Conservation (phyloP, 345 rosid species). For the Cardamine occulta region DNA sequence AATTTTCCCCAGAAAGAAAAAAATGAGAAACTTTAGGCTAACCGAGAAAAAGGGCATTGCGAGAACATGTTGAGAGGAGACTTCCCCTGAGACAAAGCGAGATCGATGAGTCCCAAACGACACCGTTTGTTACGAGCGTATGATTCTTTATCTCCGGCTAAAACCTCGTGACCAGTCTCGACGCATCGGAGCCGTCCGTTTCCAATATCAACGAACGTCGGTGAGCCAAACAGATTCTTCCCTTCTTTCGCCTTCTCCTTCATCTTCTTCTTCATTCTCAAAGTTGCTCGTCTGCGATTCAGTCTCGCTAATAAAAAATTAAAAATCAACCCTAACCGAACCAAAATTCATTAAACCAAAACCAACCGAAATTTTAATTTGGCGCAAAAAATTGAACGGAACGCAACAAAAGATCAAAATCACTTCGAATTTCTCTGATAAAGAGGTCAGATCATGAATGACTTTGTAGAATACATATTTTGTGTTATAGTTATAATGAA, state of each 20-base stretch:
- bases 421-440: too few relatives aligned
- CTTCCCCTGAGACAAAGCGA: slow-evolving; percentile 60
- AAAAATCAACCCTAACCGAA: background rate
- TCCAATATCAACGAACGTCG: slow-evolving; percentile 59
- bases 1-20: background rate
- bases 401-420: background rate
- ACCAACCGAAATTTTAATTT: background rate
- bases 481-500: too few relatives aligned
- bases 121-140: slow-evolving; percentile 78
- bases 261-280: slow-evolving; percentile 15
- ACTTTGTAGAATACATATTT: too few relatives aligned
- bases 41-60: slow-evolving; percentile 75
- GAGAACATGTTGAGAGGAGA: slow-evolving; percentile 88
- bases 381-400: background rate
- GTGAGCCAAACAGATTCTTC: slow-evolving; percentile 60
- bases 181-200: slow-evolving; percentile 82
- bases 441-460: too few relatives aligned
- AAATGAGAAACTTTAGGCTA: slow-evolving; percentile 25
- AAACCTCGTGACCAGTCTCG: slow-evolving; percentile 85
- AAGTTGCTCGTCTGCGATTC: background rate
- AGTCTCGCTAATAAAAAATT: background rate
- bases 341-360: background rate
- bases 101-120: slow-evolving; percentile 85
- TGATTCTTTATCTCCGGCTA: slow-evolving; percentile 64
- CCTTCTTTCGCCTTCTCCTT: slow-evolving; percentile 51